phyloP scores from a whole-genome alignment of 1,284 basidiomycete genomes.

The Thecaphora thlaspeos region DNA sequence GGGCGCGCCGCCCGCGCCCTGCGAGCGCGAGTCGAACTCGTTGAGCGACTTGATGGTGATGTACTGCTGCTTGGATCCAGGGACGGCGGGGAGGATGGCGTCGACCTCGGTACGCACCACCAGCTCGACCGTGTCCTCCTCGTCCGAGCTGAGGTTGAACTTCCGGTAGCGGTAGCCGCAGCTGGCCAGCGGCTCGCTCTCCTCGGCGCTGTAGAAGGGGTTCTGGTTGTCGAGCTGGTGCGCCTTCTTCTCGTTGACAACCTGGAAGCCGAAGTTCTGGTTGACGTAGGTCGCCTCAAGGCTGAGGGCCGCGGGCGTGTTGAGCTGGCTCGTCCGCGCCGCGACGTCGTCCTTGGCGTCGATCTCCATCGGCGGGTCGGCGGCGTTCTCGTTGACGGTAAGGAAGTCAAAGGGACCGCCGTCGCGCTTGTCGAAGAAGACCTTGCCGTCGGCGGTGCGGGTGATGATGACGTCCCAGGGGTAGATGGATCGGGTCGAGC shows the following conservation, averaged over 20 bases:
- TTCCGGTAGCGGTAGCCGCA: constrained; percentile 95
- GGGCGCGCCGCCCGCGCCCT: constrained; percentile 86
- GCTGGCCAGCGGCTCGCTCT: constrained; percentile 89
- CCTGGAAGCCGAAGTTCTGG: constrained; percentile 97
- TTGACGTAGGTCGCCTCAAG: constrained; percentile 99
- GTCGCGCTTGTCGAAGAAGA: constrained; percentile 92
- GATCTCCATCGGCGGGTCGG: constrained; percentile 84
- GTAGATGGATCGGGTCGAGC: constrained; percentile 88
- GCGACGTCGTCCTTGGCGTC: constrained; percentile 48
- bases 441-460: constrained; percentile 78
- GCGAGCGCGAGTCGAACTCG: constrained; percentile 90
- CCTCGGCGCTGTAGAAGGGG: constrained; percentile 90
- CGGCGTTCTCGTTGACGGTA: constrained; percentile 97
- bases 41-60: constrained; percentile 89
- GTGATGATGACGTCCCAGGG: constrained; percentile 98
- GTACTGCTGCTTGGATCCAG: constrained; percentile 34
- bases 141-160: constrained; percentile 91
- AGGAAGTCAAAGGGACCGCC: constrained; percentile 94
- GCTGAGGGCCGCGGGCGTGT: constrained; percentile 88
- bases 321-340: constrained; percentile 70
- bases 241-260: constrained; percentile 73
- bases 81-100: constrained; percentile 61
- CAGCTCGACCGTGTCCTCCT: constrained; percentile 73
- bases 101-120: constrained; percentile 96
- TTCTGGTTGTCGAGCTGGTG: constrained; percentile 58